Base-by-base conservation (phyloP, 441 rosid species). In the Corymbia calophylla region DNA sequence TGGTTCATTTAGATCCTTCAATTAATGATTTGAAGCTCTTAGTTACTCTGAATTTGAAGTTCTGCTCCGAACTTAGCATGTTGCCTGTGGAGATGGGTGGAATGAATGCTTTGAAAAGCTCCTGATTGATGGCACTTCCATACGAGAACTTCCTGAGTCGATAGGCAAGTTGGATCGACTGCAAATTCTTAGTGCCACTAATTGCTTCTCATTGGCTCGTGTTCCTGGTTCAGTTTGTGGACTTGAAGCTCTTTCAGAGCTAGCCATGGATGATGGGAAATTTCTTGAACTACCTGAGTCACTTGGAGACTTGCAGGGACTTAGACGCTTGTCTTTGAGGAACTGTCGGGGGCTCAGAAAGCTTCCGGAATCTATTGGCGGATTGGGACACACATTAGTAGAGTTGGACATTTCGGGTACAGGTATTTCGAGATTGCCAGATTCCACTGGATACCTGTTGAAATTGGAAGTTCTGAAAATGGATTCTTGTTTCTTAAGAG, bases 361-460 rank as follows among this genome's bases (percentile, higher is more conserved):
- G 62, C 13, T 23, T 56, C 62, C 62, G 4, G 12, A 56, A 56
- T 56, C 27, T 27, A 56, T 19, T n/a, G n/a, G n/a, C n/a, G n/a
- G n/a, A n/a, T n/a, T 53, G 29, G 5, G 62, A 23, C 21, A 8
- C 12, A 21, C 29, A 56, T 56, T 56, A 21, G 29, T 3, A 56
- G 62, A 56, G 25, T 56, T 56, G 3, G 62, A 23, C 23, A 53
- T 53, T 53, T 53, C 29, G 5, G 3, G 27, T 4, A 56, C 6
- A 2, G 11, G 62, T 56, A 56, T 56, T 56, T 23, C 29, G 10
- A 56, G 10, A 23, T 56, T 56, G 1, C 62, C 13, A 2, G 12
- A 23, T 1, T 23, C 29, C 1, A 56, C 25, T 23, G 8, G 3
- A 8, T 9, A 3, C 29, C 29, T 23, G 9, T 3, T 2, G 29